Conservation (phyloP, 495 filamentous ascomycete genomes). For the Hypomontagnella monticulosa region DNA sequence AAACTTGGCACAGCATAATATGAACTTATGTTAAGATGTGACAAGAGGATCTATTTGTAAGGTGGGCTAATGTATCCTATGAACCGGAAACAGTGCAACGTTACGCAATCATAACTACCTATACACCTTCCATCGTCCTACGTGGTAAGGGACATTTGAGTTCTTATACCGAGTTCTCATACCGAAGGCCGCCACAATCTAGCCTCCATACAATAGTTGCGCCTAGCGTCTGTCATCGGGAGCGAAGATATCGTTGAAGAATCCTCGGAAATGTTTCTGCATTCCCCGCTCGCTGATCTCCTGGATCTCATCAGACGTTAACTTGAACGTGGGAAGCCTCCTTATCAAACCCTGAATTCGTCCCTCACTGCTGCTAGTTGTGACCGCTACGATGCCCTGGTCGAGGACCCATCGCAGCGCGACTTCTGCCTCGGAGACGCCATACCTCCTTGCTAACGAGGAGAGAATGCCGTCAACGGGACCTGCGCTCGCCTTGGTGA, state of each 20-base stretch:
- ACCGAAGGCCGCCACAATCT: too few relatives aligned
- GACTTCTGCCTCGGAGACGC: constrained; percentile 74
- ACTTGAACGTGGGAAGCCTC: constrained; percentile 67
- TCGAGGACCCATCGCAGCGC: constrained; percentile 82
- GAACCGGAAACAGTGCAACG: too few relatives aligned
- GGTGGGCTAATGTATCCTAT: too few relatives aligned
- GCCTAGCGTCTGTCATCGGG: constrained; percentile 66
- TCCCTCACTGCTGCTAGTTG: constrained; percentile 78
- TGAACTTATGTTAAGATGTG: too few relatives aligned
- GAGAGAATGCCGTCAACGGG: constrained; percentile 72
- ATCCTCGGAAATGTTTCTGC: constrained; percentile 74
- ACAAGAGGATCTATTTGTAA: too few relatives aligned
- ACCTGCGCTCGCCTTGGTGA: constrained; percentile 71
- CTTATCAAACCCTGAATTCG: constrained; percentile 68
- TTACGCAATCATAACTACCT: too few relatives aligned
- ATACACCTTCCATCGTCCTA: too few relatives aligned
- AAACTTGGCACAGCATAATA: too few relatives aligned
- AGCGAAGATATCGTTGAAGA: constrained; percentile 70
- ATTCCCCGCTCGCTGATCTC: constrained; percentile 69
- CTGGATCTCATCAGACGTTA: constrained; percentile 76
- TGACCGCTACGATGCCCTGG: constrained; percentile 78
- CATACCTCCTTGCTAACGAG: constrained; percentile 77
- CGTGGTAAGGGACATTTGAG: too few relatives aligned
- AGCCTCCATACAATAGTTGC: not conserved
- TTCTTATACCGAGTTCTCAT: too few relatives aligned